These are phyloP conservation scores for Syncephalastrum sp. DNA, from an alignment of 371 early-diverging fungal genomes.

Conservation along the genomic window DNA sequence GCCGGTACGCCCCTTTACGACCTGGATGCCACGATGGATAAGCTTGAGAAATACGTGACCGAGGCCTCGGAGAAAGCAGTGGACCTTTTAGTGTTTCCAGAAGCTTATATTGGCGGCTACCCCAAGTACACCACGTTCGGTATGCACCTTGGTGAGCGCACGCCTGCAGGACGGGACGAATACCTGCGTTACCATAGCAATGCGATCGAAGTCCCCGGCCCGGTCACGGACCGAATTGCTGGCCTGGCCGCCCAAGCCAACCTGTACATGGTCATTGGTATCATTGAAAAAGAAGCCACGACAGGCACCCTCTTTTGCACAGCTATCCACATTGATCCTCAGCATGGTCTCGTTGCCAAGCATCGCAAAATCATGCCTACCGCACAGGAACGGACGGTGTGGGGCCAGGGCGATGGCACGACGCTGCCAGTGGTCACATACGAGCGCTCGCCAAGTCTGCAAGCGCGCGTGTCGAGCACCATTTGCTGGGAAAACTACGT, in stretches of 20 bases:
- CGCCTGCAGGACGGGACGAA: constrained; percentile 16
- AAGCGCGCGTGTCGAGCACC: constrained; percentile 9
- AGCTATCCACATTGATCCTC: constrained; percentile 14
- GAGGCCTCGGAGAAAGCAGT: constrained; percentile 10
- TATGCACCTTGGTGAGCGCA: constrained; percentile 13
- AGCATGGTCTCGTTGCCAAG: constrained; percentile 16
- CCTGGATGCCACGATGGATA: constrained; percentile 10
- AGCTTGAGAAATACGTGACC: constrained; percentile 12
- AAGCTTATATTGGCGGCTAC: constrained; percentile 23
- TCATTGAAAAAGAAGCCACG: constrained; percentile 16
- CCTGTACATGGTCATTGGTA: constrained; percentile 20
- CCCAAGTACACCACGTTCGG: constrained; percentile 19
- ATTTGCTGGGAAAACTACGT: constrained; percentile 32
- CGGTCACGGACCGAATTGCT: constrained; percentile 9
- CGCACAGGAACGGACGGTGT: constrained; percentile 13
- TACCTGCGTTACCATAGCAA: constrained; percentile 11
- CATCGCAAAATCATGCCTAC: constrained; percentile 31
- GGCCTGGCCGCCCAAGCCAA: constrained; percentile 8
- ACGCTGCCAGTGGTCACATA: constrained; percentile 16
- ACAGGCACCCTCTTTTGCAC: constrained; percentile 21
- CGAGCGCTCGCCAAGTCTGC: constrained; percentile 2
- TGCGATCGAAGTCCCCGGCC: constrained; percentile 20
- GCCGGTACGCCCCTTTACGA: constrained; percentile 15
- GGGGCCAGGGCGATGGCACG: constrained; percentile 23
- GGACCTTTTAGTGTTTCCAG: constrained; percentile 18